Evolutionary conservation across 768 basidiomycete species (phyloP).

Genomic region (Lactifluus hygrophoroides): DNA sequence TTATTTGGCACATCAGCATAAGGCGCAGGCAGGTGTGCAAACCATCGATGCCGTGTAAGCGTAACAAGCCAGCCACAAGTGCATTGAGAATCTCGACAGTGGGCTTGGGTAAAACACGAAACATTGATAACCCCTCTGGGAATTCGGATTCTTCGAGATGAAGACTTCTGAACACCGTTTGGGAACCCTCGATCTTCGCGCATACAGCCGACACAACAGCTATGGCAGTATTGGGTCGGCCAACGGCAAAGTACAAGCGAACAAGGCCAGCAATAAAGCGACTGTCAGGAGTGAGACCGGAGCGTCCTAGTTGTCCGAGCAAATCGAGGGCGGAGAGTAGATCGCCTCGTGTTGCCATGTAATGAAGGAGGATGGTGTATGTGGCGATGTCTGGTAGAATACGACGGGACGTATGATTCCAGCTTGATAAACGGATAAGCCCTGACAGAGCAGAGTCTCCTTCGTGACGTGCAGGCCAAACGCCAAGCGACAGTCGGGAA

Average conservation of each 20-base stretch:
- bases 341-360: conserved; percentile 5
- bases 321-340: neutral
- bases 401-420: neutral
- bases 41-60: conserved; percentile 39
- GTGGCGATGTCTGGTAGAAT: conserved; percentile 19
- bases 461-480: conserved; percentile 1
- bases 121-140: conserved; percentile 2
- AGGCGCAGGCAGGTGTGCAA: conserved; percentile 41
- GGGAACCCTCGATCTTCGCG: neutral
- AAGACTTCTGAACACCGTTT: neutral
- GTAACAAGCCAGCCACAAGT: conserved; percentile 43
- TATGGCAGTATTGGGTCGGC: conserved; percentile 7
- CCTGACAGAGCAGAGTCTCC: conserved; percentile 6
- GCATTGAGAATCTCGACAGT: conserved; percentile 50
- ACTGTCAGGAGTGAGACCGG: conserved; percentile 10
- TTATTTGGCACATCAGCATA: conserved; percentile 45
- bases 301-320: conserved; percentile 6
- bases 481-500: conserved; percentile 4
- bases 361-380: conserved; percentile 19
- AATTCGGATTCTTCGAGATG: neutral
- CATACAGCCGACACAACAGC: conserved; percentile 5
- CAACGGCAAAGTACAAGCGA: conserved; percentile 12
- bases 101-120: conserved; percentile 19
- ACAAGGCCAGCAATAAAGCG: conserved; percentile 18
- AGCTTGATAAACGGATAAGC: neutral